Evolutionary conservation across 352 stramenopile genomes (phyloP).

Genomic region (Pythium myriotylum): DNA sequence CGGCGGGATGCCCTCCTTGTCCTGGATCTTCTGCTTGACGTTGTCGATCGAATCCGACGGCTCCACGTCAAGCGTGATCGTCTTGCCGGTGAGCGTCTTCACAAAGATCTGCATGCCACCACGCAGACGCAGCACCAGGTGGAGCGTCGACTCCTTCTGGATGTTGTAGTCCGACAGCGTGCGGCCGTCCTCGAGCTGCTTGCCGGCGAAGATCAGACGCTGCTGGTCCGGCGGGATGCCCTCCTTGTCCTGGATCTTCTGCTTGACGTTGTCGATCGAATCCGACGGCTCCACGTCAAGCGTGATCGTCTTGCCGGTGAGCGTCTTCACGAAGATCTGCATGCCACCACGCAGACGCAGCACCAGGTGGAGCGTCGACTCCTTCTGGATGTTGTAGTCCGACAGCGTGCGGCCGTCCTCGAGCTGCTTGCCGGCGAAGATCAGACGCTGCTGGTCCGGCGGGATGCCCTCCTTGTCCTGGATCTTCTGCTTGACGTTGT

Average conservation of each 20-base stretch:
- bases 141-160: constrained; percentile 86
- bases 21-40: constrained; percentile 96
- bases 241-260: constrained; percentile 94
- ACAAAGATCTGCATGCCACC: constrained; percentile 83
- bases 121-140: constrained; percentile 18
- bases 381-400: constrained; percentile 48
- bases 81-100: constrained; percentile 94
- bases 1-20: constrained; percentile 93
- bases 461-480: constrained; percentile 94
- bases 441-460: constrained; percentile 89
- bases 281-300: constrained; percentile 68
- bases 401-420: constrained; percentile 32
- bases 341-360: constrained; percentile 93
- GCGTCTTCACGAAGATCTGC: constrained; percentile 93
- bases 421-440: constrained; percentile 36
- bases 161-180: constrained; percentile 39
- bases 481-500: constrained; percentile 98
- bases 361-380: constrained; percentile 97
- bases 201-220: constrained; percentile 90
- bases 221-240: constrained; percentile 95
- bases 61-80: no score
- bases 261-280: no score
- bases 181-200: constrained; percentile 35
- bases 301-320: constrained; percentile 80
- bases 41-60: no score